phyloP scores from a whole-genome alignment of 2,329 filamentous ascomycete genomes.

The Beauveria brongniartii region DNA sequence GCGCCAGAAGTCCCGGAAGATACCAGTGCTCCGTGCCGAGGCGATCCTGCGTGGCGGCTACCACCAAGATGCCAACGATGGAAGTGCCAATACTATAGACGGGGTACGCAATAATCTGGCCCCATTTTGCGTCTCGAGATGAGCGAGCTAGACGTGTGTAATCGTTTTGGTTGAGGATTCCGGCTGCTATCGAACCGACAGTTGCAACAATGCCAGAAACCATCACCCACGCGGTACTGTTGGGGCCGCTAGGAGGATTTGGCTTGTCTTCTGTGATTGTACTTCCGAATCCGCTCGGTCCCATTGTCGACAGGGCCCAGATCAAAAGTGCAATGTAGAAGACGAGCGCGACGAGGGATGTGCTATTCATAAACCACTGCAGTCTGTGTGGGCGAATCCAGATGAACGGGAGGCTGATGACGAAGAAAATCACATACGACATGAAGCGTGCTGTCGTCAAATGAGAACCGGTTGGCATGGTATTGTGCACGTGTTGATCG shows the following conservation, averaged over 20 bases:
- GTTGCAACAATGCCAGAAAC: constrained; percentile 29
- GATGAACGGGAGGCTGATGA: constrained; percentile 35
- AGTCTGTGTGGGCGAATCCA: constrained; percentile 37
- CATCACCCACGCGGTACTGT: constrained; percentile 29
- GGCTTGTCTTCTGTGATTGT: constrained; percentile 19
- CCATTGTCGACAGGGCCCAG: constrained; percentile 37
- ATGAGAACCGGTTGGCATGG: constrained; percentile 30
- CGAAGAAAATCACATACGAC: constrained; percentile 35
- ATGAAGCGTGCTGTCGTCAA: constrained; percentile 38
- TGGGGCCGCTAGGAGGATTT: constrained; percentile 21
- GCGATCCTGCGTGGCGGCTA: constrained; percentile 29
- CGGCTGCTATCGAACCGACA: constrained; percentile 29
- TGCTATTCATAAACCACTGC: constrained; percentile 33
- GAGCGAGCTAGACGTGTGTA: constrained; percentile 27
- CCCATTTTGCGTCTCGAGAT: constrained; percentile 26
- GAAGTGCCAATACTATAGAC: constrained; percentile 28
- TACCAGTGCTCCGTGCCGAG: constrained; percentile 31
- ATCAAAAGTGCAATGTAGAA: constrained; percentile 35
- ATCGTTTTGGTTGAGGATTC: constrained; percentile 32
- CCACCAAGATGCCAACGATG: constrained; percentile 33
- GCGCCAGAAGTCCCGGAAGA: constrained; percentile 27
- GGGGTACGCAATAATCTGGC: constrained; percentile 27
- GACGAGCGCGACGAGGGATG: constrained; percentile 29
- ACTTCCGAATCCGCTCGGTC: constrained; percentile 29
- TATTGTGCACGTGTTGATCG: constrained; percentile 33